Base-by-base conservation (phyloP, 345 rosid species). In the Erucastrum elatum region DNA sequence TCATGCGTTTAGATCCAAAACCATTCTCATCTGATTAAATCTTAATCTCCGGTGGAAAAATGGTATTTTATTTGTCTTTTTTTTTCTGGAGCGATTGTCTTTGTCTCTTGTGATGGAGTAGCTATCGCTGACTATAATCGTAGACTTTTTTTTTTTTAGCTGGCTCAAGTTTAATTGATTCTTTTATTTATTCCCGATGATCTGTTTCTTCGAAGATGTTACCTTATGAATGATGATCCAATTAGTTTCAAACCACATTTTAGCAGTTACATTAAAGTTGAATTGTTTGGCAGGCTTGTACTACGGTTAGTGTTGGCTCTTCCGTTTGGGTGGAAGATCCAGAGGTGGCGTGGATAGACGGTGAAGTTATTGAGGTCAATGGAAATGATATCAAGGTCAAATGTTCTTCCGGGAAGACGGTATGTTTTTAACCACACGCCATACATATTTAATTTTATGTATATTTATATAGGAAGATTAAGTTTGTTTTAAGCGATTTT, bases 281-380 rank as follows among this genome's bases (percentile, higher is more conserved):
- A 16, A 8, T 21, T 5, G 5, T 68, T 44, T 68, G 25, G 72
- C 72, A 80, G 83, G 80, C 90, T 70, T 70, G 83, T 49, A 79
- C 82, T 39, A 85, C 87, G 77, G 83, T 85, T 63, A 85, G 66
- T 15, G 88, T 89, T 74, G 97, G 98, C 74, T 85, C 98, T 83
- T 86, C 76, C 61, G 96, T 93, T 66, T 95, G 99, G 98, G 76
- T 95, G 75, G 98, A 91, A 83, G 96, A 95, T 84, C 87, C 91
- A 64, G 93, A 93, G 25, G 82, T 27, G 56, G 91, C 96, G 62
- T 95, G 99, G 98, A 69, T 95, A 39, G 99, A 91, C 78, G 99
- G 98, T 75, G 89, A 90, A 83, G 96, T 96, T 35, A 64, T 83
- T 68, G 94, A 82, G 78, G 84, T 90, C 70, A 87, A 84, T 59